phyloP scores from a whole-genome alignment of 139 green algal species.

The Picochlorum sp. region DNA sequence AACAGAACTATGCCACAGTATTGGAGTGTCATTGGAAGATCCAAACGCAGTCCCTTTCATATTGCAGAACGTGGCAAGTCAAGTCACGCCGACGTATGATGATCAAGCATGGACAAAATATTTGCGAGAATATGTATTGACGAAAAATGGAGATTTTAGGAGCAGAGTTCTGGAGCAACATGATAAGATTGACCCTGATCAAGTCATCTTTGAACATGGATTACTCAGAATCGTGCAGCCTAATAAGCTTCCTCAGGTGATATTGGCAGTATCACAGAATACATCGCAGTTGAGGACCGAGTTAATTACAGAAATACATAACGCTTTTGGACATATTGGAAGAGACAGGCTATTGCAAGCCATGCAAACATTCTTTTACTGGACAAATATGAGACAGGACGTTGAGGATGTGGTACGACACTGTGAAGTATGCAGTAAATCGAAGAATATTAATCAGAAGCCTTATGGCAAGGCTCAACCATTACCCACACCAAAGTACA shows the following conservation, averaged over 20 bases:
- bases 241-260: background rate
- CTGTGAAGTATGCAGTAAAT: background rate
- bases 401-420: background rate
- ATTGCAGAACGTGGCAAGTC: background rate
- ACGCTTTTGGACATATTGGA: conserved; percentile 8
- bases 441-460: background rate
- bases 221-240: background rate
- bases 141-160: background rate
- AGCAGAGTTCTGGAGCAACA: background rate
- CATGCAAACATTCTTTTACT: background rate
- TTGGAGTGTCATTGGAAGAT: background rate
- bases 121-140: background rate
- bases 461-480: conserved; percentile 12
- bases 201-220: too few species aligned
- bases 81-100: too few species aligned
- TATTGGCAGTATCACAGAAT: conserved; percentile 1
- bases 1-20: background rate
- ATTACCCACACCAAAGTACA: conserved; percentile 22
- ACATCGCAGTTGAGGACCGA: conserved; percentile 10
- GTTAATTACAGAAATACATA: background rate
- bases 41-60: background rate
- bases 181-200: background rate
- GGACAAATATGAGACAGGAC: conserved; percentile 1
- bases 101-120: background rate
- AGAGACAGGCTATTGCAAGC: background rate